Percentiles rank a stretch among this genome's conserved stretches.
These are phyloP conservation scores for Barnettozyma populi DNA, from an alignment of 805 yeast species.

Conservation along the genomic window DNA sequence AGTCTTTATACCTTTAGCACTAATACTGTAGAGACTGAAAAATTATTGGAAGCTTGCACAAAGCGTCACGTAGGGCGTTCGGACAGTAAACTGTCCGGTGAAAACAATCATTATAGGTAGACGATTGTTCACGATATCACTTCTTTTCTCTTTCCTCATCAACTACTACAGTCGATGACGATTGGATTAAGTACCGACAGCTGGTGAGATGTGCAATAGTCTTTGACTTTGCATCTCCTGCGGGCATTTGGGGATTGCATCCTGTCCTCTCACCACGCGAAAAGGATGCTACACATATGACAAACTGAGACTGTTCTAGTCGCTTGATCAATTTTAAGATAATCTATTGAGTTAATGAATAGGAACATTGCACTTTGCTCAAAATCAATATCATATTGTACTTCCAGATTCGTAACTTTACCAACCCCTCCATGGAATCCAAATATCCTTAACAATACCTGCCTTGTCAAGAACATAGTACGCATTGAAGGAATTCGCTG, in stretches of 20 bases:
- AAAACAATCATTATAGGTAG: too few relatives aligned
- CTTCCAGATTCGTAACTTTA: slow-evolving; percentile 5
- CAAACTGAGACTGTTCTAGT: slow-evolving; percentile 30
- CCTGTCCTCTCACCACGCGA: slow-evolving; percentile 46
- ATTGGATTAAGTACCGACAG: slow-evolving; percentile 36
- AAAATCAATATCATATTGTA: too few relatives aligned
- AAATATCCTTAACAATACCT: slow-evolving; percentile 44
- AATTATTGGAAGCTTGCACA: slow-evolving; percentile 3
- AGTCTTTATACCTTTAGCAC: too few relatives aligned
- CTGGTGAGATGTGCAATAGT: slow-evolving; percentile 10
- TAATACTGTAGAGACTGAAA: not conserved
- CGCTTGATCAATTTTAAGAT: slow-evolving; percentile 11
- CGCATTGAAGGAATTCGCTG: slow-evolving; percentile 52
- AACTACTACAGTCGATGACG: slow-evolving; percentile 59
- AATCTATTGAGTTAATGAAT: too few relatives aligned
- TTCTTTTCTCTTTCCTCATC: slow-evolving; percentile 32
- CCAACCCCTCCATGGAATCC: slow-evolving; percentile 61
- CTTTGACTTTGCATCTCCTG: slow-evolving; percentile 18
- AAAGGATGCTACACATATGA: slow-evolving; percentile 33
- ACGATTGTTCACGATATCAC: not conserved
- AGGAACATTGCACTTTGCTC: too few relatives aligned
- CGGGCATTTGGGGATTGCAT: slow-evolving; percentile 51
- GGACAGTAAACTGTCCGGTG: not conserved
- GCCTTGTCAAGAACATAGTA: slow-evolving; percentile 48
- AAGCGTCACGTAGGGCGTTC: not conserved